Evolutionary conservation across 257 asterid genomes (phyloP).

Genomic region (Leptodermis oblonga): DNA sequence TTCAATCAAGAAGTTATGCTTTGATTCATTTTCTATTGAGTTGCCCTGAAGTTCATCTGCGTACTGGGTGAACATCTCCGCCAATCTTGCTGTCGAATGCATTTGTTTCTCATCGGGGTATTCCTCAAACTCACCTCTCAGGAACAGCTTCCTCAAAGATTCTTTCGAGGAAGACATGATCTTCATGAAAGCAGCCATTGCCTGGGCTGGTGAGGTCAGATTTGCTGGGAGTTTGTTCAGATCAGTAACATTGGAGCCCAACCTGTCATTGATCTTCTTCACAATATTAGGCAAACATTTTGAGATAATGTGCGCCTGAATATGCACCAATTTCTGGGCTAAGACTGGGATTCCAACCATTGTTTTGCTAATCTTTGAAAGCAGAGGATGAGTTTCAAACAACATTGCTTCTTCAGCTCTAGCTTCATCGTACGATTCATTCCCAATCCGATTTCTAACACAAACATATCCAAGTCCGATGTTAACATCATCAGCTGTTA

Average conservation of each 20-base stretch:
- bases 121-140: slow-evolving; percentile 11
- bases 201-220: not conserved
- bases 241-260: not conserved
- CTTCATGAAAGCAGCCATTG: slow-evolving; percentile 4
- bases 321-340: too few relatives aligned
- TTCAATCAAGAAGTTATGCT: not conserved
- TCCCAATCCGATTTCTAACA: slow-evolving; percentile 13
- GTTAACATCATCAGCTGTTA: too few relatives aligned
- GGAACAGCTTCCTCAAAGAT: not conserved
- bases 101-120: slow-evolving; percentile 7
- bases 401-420: not conserved
- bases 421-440: slow-evolving; percentile 11
- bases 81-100: slow-evolving; percentile 6
- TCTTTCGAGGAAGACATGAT: slow-evolving; percentile 8
- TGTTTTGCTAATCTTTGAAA: not conserved
- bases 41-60: slow-evolving; percentile 5
- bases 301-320: too few relatives aligned
- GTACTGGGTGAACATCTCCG: not conserved
- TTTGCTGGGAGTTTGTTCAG: slow-evolving; percentile 4
- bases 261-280: too few relatives aligned
- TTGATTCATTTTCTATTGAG: too few relatives aligned
- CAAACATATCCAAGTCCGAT: too few relatives aligned
- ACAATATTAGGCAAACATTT: too few relatives aligned
- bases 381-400: not conserved
- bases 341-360: too few relatives aligned